Evolutionary conservation across 2,329 filamentous ascomycete species (phyloP).

Genomic region (Cytospora paraplurivora): DNA sequence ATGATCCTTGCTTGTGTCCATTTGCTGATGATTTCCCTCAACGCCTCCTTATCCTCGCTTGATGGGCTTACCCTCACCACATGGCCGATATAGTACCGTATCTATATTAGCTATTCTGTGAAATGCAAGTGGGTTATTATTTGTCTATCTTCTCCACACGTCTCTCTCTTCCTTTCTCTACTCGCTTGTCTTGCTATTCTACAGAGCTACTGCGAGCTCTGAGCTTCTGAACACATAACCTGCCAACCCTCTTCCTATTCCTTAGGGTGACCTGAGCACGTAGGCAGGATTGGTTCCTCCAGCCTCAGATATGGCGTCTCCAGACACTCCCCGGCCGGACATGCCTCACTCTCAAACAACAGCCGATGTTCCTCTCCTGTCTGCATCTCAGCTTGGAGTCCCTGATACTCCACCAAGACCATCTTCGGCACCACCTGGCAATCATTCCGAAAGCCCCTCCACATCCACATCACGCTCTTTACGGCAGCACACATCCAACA

Average conservation of each 20-base stretch:
- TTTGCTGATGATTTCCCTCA: background rate
- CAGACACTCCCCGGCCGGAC: conserved; percentile 6
- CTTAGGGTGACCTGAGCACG: background rate
- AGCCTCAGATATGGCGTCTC: conserved; percentile 4
- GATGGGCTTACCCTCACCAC: background rate
- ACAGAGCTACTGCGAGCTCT: too few species aligned
- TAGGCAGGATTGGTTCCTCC: background rate
- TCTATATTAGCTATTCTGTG: too few species aligned
- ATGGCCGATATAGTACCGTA: too few species aligned
- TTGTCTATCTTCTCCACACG: too few species aligned
- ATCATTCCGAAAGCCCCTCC: conserved; percentile 1
- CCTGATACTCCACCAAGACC: conserved; percentile 14
- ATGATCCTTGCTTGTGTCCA: too few species aligned
- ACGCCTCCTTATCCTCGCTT: background rate
- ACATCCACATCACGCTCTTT: conserved; percentile 13
- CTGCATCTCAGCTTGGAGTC: conserved; percentile 4
- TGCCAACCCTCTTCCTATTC: background rate
- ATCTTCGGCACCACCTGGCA: conserved; percentile 12
- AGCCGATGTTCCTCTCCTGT: background rate
- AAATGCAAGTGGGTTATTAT: too few species aligned
- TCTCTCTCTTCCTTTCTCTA: too few species aligned
- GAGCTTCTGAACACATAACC: too few species aligned
- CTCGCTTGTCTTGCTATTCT: too few species aligned
- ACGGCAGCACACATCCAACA: conserved; percentile 24
- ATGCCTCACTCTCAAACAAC: conserved; percentile 5